These are phyloP conservation scores for Xerocomus brunneocitrinus DNA, from an alignment of 768 basidiomycete species.

Conservation along the genomic window DNA sequence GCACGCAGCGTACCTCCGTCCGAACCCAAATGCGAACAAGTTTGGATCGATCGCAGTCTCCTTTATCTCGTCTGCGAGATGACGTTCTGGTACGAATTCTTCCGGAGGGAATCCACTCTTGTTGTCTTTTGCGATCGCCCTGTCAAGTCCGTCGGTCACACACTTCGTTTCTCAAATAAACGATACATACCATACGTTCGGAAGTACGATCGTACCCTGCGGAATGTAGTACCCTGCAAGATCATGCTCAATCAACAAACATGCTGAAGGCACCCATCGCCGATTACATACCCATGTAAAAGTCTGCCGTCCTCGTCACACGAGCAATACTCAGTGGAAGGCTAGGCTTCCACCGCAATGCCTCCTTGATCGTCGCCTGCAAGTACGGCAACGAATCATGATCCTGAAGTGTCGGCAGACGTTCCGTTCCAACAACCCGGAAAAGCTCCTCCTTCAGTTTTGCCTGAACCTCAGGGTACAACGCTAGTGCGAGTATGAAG, in stretches of 20 bases:
- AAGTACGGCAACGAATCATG: conserved; percentile 46
- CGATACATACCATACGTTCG: not conserved
- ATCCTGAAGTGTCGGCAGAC: conserved; percentile 38
- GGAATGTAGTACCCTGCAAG: conserved; percentile 10
- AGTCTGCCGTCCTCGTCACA: conserved; percentile 3
- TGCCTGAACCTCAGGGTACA: conserved; percentile 41
- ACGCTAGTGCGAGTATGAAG: conserved; percentile 15
- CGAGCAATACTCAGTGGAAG: conserved; percentile 11
- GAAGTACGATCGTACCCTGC: not conserved
- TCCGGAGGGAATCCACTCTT: conserved; percentile 15
- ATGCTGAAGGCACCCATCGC: not conserved
- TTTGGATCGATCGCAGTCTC: conserved; percentile 10
- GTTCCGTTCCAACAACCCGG: conserved; percentile 39
- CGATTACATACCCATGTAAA: conserved; percentile 7
- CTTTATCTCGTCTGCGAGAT: conserved; percentile 4
- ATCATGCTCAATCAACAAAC: not conserved
- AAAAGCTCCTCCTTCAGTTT: conserved; percentile 34
- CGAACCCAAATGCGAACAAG: conserved; percentile 13
- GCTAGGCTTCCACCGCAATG: conserved; percentile 7
- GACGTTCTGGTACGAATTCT: conserved; percentile 13
- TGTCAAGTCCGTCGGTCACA: not conserved
- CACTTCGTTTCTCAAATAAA: not conserved
- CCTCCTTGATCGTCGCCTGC: conserved; percentile 35
- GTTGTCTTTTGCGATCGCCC: conserved; percentile 19
- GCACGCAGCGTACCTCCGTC: conserved; percentile 1